Percentiles rank a stretch among this genome's conserved stretches.
These are phyloP conservation scores for Ramaria rubella DNA, from an alignment of 768 basidiomycete species.

Conservation along the genomic window DNA sequence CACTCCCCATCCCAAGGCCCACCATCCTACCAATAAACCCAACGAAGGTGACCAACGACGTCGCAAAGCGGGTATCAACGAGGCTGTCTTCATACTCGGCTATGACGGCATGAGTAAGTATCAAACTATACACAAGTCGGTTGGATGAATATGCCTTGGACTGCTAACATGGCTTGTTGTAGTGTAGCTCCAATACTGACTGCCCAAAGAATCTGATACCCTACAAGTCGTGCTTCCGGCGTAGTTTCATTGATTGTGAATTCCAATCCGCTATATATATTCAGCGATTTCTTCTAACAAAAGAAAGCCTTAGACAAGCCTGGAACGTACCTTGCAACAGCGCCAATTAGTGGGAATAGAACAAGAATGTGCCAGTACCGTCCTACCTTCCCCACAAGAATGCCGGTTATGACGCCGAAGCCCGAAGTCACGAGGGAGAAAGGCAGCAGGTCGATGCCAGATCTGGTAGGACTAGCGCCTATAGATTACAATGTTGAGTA, in stretches of 20 bases:
- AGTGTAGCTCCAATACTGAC: constrained; percentile 6
- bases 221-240: neutral
- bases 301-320: neutral
- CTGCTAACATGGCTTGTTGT: constrained; percentile 6
- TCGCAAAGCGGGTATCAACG: constrained; percentile 2
- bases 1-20: constrained; percentile 3
- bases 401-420: neutral
- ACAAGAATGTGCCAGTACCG: constrained; percentile 6
- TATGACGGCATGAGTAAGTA: neutral
- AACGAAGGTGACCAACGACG: neutral
- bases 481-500: neutral
- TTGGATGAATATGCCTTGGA: neutral
- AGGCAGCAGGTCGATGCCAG: constrained; percentile 6
- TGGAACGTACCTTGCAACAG: neutral
- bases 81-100: constrained; percentile 6
- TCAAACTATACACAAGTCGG: neutral
- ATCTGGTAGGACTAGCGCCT: constrained; percentile 8
- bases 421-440: constrained; percentile 2
- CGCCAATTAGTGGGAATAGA: neutral
- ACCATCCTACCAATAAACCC: constrained; percentile 9
- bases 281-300: neutral
- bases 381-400: constrained; percentile 8
- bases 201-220: constrained; percentile 10
- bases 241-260: constrained; percentile 6
- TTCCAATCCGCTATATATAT: constrained; percentile 3